Base-by-base conservation (phyloP, 2,329 filamentous ascomycete species). In the Dryadomyces sulphureus region DNA sequence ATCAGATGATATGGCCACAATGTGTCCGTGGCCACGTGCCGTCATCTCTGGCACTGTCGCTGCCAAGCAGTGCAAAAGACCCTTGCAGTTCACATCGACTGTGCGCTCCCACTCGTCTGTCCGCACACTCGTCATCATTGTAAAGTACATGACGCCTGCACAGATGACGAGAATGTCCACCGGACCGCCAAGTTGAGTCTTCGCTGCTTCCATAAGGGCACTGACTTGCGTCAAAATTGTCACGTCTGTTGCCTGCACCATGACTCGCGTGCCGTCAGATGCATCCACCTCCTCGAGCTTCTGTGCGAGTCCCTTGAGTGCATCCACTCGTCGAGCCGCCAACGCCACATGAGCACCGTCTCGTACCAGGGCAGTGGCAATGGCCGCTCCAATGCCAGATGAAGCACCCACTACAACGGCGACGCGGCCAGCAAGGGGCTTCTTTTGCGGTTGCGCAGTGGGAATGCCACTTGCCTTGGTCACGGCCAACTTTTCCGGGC, bases 91-190 rank as follows among this genome's bases (percentile, higher is more conserved):
- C 54, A 90, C 82, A 55, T 89, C 84, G 38, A 90, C 83, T 0
- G 84, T 89, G 48, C 75, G 80, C 52, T 88, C 79, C 84, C 84
- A 90, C 55, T 90, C 79, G 5, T 84, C 81, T 0, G 68, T 74
- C 52, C 82, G 73, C 16, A 67, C 72, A 58, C 88, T 89, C 47
- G 79, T 76, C 84, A 90, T 89, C 78, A 89, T 79, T 46, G 84
- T 89, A 63, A 79, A 90, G 65, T 90, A 90, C 84, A 90, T 90
- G 58, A 90, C 84, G 32, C 84, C 84, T 0, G 84, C 85, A 56
- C 83, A 86, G 36, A 78, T 78, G 43, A 90, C 76, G n/a, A 90
- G 72, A 44, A 89, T 84, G 58, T 90, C 84, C 39, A 89, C 68
- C 0, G 79, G 75, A 22, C 47, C 84, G 0, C 47, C 84, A 0